Evolutionary conservation across 2,329 filamentous ascomycete genomes (phyloP).

Genomic region (Aureobasidium zeae): DNA sequence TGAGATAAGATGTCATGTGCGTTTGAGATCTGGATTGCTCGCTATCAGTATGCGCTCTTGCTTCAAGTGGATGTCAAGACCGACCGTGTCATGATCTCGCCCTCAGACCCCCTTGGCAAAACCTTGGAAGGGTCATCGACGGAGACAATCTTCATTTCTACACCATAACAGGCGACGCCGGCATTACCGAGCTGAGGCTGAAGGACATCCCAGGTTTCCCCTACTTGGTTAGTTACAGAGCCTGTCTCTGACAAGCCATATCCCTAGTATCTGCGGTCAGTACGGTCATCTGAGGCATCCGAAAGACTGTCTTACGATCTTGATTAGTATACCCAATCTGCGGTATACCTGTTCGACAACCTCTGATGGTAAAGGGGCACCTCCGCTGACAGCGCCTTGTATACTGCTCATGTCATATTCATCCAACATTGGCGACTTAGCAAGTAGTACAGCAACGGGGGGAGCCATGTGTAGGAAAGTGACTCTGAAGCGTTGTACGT

Average conservation of each 20-base stretch:
- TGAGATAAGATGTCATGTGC: conserved; percentile 24
- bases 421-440: conserved; percentile 27
- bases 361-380: conserved; percentile 35
- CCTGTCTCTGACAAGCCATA: conserved; percentile 12
- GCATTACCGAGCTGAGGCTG: conserved; percentile 14
- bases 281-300: conserved; percentile 26
- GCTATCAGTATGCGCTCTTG: not conserved
- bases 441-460: conserved; percentile 29
- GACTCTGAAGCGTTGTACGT: conserved; percentile 35
- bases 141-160: conserved; percentile 14
- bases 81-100: conserved; percentile 18
- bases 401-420: conserved; percentile 31
- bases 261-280: not conserved
- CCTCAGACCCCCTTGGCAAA: conserved; percentile 24
- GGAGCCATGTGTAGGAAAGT: conserved; percentile 42
- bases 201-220: conserved; percentile 11
- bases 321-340: conserved; percentile 12
- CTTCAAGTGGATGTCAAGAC: too few species aligned
- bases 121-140: conserved; percentile 23
- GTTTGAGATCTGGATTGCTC: conserved; percentile 21
- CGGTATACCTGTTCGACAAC: conserved; percentile 12
- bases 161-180: conserved; percentile 7
- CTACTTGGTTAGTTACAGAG: conserved; percentile 11
- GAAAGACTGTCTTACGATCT: conserved; percentile 28
- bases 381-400: conserved; percentile 39